Evolutionary conservation across 257 asterid species (phyloP), one percentile per base, ranked within the genome.

Genomic region (Datura wrightii): DNA sequence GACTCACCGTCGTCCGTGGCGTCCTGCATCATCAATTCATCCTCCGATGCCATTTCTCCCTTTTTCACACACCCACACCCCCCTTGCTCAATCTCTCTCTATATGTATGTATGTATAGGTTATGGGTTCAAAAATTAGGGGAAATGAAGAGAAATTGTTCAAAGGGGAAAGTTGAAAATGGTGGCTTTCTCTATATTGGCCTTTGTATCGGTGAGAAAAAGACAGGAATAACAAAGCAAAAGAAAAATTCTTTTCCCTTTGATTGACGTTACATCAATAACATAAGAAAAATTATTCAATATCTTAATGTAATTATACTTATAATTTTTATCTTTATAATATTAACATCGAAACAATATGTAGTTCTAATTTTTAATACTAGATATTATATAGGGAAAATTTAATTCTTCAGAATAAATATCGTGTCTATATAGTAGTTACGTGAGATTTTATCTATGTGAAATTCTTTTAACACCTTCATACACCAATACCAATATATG

Each of bases 11-110:
- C 93, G 89, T 87, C 88, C 80, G 93, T 89, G 85, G 88, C 95
- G 37, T 89, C 91, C 19, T 86, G 89, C 88, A 89, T 89, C 92
- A 88, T 83, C 89, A 92, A 85, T 87, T 92, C 98, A 79, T 93
- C 96, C 85, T 91, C 97, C 76, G 94, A 93, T 42, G 93, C 96
- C 97, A 92, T 93, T 18, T 37, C 72, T 72, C 24, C 66, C 41
- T 7, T 15, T 39, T 34, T 52, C 19, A 52, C 63, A 14, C 31
- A 16, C 65, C 42, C 42, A 1, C 31, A 14, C 42, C 42, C 42
- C 37, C 81, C 44, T 59, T 74, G 11, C 78, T 52, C 52, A 7
- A 8, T 59, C 53, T 39, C 76, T 71, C 79, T 67, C 44, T 76
- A 1, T 59, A 31, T 36, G 19, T 18, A 67, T 24, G 62, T 76